Evolutionary conservation across 352 stramenopile genomes (phyloP).

Genomic region (Globisporangium middletonii): DNA sequence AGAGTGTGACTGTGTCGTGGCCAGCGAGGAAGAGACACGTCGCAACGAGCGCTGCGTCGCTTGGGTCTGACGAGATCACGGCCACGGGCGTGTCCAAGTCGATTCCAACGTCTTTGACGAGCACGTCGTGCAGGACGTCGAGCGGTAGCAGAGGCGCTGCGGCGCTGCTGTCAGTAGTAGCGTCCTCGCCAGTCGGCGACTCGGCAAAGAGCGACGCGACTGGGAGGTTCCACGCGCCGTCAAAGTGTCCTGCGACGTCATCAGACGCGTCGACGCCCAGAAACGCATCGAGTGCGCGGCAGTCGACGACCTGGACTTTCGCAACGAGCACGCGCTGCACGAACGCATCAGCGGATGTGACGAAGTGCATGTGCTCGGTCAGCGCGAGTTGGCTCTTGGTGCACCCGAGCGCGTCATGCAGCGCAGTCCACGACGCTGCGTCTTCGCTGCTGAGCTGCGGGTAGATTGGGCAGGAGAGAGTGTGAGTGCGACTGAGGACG

Average conservation of each 20-base stretch:
- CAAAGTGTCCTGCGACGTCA: slow-evolving; percentile 51
- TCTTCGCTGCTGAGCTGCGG: slow-evolving; percentile 18
- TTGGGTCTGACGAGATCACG: slow-evolving; percentile 35
- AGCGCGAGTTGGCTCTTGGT: slow-evolving; percentile 25
- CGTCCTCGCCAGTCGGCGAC: background rate
- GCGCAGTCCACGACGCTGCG: slow-evolving; percentile 22
- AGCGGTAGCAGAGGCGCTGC: slow-evolving; percentile 28
- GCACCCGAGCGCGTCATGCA: slow-evolving; percentile 38
- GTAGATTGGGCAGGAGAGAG: background rate
- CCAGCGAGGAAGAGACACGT: slow-evolving; percentile 44
- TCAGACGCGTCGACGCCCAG: slow-evolving; percentile 30
- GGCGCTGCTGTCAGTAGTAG: slow-evolving; percentile 10
- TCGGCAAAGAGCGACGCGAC: slow-evolving; percentile 40
- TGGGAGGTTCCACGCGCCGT: slow-evolving; percentile 40
- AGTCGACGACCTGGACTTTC: slow-evolving; percentile 46
- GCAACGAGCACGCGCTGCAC: slow-evolving; percentile 23
- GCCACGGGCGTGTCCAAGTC: slow-evolving; percentile 28
- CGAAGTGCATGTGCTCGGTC: slow-evolving; percentile 17
- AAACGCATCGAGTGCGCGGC: slow-evolving; percentile 37
- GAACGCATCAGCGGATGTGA: slow-evolving; percentile 19
- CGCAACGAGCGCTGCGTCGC: slow-evolving; percentile 58
- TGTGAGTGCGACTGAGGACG: background rate
- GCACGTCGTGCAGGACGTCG: slow-evolving; percentile 31
- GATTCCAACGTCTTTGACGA: slow-evolving; percentile 33
- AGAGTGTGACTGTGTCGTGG: slow-evolving; percentile 29